Evolutionary conservation across 768 basidiomycete genomes (phyloP).

Genomic region (Phylloporus sp.): DNA sequence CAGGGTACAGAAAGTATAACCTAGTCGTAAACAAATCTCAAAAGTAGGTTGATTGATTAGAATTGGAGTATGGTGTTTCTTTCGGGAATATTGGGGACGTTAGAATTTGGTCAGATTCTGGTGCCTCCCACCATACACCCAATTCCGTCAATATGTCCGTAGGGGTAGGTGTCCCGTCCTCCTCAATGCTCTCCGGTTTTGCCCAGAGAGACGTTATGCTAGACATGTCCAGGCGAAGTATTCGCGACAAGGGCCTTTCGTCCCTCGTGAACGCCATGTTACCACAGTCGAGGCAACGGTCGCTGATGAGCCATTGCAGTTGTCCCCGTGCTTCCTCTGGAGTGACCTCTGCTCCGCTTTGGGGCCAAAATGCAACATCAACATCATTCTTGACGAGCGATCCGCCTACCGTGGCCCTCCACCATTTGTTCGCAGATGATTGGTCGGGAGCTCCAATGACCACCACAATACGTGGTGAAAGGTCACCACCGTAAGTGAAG

Average conservation of each 20-base stretch:
- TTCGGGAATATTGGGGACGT: neutral
- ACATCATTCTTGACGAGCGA: conserved; percentile 2
- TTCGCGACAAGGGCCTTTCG: conserved; percentile 13
- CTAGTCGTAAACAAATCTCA: neutral
- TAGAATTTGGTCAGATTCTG: neutral
- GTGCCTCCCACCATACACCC: conserved; percentile 16
- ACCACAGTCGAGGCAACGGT: conserved; percentile 21
- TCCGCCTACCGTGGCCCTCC: conserved; percentile 7
- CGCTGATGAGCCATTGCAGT: conserved; percentile 16
- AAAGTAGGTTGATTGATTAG: neutral
- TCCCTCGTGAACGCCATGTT: conserved; percentile 4
- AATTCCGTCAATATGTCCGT: conserved; percentile 18
- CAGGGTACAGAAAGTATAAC: neutral
- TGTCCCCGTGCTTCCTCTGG: neutral
- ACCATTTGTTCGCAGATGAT: conserved; percentile 20
- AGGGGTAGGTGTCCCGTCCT: neutral
- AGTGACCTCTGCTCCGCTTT: neutral
- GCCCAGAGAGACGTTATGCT: conserved; percentile 8
- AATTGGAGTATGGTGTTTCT: neutral
- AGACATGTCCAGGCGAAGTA: conserved; percentile 12
- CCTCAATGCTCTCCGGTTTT: conserved; percentile 4
- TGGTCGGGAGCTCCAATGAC: conserved; percentile 17
- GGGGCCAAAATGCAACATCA: conserved; percentile 10
- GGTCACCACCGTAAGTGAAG: conserved; percentile 23
- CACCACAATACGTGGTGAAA: conserved; percentile 25